These are phyloP conservation scores for Chenopodium album DNA, from an alignment of 148 eudicot species.

Conservation along the genomic window DNA sequence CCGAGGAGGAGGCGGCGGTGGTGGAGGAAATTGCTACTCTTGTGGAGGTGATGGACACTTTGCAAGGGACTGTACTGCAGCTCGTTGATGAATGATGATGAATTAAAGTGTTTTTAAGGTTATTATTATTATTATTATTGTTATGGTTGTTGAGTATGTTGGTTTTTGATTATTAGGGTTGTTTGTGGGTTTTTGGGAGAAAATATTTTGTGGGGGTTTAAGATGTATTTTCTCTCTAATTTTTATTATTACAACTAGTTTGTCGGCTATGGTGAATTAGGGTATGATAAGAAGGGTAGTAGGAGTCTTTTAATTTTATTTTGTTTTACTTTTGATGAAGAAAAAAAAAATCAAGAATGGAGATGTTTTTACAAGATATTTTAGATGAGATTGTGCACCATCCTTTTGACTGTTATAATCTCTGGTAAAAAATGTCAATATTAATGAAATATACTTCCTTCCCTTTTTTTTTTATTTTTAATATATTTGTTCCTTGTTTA, in stretches of 20 bases:
- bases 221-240: constrained; percentile 1
- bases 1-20: constrained; percentile 40
- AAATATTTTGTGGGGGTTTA: neutral
- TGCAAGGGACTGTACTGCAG: constrained; percentile 43
- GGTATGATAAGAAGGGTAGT: neutral
- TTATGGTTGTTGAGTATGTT: neutral
- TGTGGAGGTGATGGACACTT: constrained; percentile 52
- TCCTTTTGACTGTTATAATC: neutral
- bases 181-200: neutral
- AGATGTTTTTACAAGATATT: constrained; percentile 1
- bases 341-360: neutral
- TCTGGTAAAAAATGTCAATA: constrained; percentile 5
- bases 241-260: neutral
- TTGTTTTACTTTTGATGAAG: no score
- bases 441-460: neutral
- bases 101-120: no score
- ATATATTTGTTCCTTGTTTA: neutral
- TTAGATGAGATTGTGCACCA: neutral
- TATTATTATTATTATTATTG: neutral
- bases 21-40: constrained; percentile 34
- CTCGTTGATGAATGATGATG: constrained; percentile 1
- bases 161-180: neutral
- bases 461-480: neutral
- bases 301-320: neutral
- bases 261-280: constrained; percentile 12